Evolutionary conservation across 257 asterid genomes (phyloP), one percentile per base, ranked within the genome.

Genomic region (Plantago major): DNA sequence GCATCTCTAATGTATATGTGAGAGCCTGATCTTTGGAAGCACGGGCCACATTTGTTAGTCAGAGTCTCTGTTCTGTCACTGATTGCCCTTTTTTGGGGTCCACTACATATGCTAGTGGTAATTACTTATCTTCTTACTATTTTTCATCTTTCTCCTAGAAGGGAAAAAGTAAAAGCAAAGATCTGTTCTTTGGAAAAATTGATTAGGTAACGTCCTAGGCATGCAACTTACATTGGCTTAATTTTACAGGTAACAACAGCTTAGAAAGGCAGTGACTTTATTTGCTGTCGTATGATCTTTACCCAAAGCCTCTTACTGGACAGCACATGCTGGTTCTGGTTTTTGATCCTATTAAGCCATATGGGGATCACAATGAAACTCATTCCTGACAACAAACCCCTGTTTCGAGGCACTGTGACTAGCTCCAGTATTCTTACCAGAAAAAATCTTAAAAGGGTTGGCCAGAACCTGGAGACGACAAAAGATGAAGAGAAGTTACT

Each of bases 31-130:
- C 22, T 86, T 89, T 48, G n/a, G 97, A 89, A 77, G 93, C 97
- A 62, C 84, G 86, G 95, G 94, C 97, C 46, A 89, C 97, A 15
- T 89, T 82, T 63, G 58, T 89, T 0, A 94, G 97, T 60, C 95
- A 89, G n/a, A 78, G 84, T 86, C 74, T 86, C 95, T 30, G 97
- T 89, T 68, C 54, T 89, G 58, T 89, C 95, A 15, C 95, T 89
- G 73, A 86, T 89, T 57, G 95, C 97, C 9, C 65, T 86, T 26
- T 89, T 89, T 53, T 94, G 97, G 55, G 97, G 94, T 17, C 97
- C 66, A 74, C 97, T 56, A 89, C 95, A 46, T n/a, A n/a, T n/a
- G 94, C 95, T 45, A 86, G n/a, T 89, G 97, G 95, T 89, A 79
- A 66, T 54, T 46, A 10, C 10, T 1, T 22, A 28, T 10, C 13